Conservation (phyloP, 352 stramenopile genomes). For the Globisporangium viniferum region DNA sequence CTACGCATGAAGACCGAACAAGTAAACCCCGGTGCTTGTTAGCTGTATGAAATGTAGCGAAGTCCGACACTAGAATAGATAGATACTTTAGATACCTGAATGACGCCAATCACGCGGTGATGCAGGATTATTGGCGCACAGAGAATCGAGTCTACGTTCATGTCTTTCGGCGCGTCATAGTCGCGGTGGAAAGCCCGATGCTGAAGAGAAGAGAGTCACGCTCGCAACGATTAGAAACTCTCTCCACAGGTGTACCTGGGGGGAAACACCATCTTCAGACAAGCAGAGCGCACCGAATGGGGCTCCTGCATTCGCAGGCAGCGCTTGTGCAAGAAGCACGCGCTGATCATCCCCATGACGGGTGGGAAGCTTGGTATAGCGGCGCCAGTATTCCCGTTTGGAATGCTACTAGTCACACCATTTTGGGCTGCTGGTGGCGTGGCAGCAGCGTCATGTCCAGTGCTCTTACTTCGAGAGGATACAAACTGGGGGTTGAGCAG, state of each 20-base stretch:
- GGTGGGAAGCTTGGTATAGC: constrained; percentile 30
- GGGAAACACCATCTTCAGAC: too few relatives aligned
- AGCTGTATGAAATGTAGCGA: not conserved
- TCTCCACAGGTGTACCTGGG: not conserved
- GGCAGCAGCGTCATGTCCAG: not conserved
- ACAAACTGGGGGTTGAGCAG: constrained; percentile 36
- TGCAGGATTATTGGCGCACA: constrained; percentile 53
- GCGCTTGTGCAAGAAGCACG: constrained; percentile 49
- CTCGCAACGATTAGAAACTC: not conserved
- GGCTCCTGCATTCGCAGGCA: constrained; percentile 64
- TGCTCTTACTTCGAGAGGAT: constrained; percentile 13
- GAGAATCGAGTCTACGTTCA: constrained; percentile 53
- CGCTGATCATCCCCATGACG: constrained; percentile 55
- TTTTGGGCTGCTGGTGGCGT: not conserved
- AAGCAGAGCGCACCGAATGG: constrained; percentile 22
- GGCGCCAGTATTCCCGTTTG: not conserved
- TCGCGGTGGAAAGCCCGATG: constrained; percentile 56
- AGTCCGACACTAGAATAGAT: not conserved
- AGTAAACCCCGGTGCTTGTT: too few relatives aligned
- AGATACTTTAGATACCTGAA: constrained; percentile 27
- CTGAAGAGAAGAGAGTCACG: constrained; percentile 15
- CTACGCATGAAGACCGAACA: constrained; percentile 12
- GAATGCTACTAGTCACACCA: not conserved
- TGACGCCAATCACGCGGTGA: constrained; percentile 51
- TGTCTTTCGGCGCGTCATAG: constrained; percentile 51